Percentiles rank a stretch among this genome's conserved stretches.
These are phyloP conservation scores for Cladosporium sp. DNA, from an alignment of 2,329 filamentous ascomycete species.

Conservation along the genomic window DNA sequence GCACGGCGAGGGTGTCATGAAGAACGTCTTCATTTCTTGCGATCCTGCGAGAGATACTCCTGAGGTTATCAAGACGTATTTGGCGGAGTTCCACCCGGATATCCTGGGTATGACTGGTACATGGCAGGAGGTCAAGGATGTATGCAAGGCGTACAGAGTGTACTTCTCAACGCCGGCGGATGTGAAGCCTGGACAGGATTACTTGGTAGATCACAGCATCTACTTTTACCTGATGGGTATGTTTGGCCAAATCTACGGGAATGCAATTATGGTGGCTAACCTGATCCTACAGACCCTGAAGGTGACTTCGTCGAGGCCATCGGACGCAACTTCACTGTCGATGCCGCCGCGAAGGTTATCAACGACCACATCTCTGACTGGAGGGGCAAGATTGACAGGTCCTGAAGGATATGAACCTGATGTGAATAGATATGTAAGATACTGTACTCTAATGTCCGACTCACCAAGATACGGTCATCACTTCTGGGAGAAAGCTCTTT, in stretches of 20 bases:
- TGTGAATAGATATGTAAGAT: conserved; percentile 10
- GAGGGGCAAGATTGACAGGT: conserved; percentile 55
- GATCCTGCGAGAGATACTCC: conserved; percentile 90
- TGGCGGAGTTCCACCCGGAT: conserved; percentile 82
- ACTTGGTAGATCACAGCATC: conserved; percentile 96
- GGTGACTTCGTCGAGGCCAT: conserved; percentile 97
- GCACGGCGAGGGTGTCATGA: conserved; percentile 49
- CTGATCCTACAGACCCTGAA: conserved; percentile 65
- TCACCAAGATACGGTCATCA: too few relatives aligned
- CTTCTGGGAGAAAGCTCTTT: too few relatives aligned
- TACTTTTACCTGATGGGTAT: conserved; percentile 96
- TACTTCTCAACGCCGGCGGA: conserved; percentile 92
- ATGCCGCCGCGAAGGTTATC: conserved; percentile 79
- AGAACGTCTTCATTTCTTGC: conserved; percentile 90
- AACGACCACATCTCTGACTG: conserved; percentile 79
- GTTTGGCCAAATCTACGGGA: conserved; percentile 23
- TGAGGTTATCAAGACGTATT: conserved; percentile 75
- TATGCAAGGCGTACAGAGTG: conserved; percentile 93
- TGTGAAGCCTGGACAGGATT: conserved; percentile 90
- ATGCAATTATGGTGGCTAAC: neutral
- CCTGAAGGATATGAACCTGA: conserved; percentile 1
- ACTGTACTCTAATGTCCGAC: conserved; percentile 1
- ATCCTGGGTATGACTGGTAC: conserved; percentile 88
- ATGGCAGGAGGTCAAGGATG: conserved; percentile 87
- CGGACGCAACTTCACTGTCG: conserved; percentile 87